Evolutionary conservation across 805 yeast species (phyloP), one percentile per base, ranked within the genome.

Genomic region (Yarrowia bubula): DNA sequence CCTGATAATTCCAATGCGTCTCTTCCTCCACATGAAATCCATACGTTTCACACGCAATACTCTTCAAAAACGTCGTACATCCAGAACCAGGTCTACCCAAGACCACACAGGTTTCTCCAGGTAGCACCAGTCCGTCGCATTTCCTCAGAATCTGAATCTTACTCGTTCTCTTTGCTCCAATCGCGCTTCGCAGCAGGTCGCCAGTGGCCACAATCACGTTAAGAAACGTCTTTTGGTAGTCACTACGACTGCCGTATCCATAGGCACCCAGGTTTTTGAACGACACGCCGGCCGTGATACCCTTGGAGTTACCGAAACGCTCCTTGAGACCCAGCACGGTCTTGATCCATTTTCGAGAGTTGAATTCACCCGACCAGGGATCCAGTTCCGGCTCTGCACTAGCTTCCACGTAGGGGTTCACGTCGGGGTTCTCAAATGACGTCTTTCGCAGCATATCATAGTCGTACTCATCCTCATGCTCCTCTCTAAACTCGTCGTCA

Each of bases 71-170:
- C 0, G 91, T 86, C 2, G 90, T 82, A 73, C 91, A 87, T 68
- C 92, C 91, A n/a, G 90, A 84, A 71, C 91, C 91, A 0, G 91
- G 91, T 75, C 89, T 81, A 61, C 92, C 92, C 66, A 87, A 75
- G 14, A 87, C 91, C 58, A 87, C 88, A 8, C 88, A 81, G 53
- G 87, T 76, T 67, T 86, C 86, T 57, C 91, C 90, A 3, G 89
- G 86, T 61, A 76, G 77, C 65, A 86, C 77, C 4, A 82, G 63
- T 15, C 86, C 91, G 70, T 86, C 73, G 83, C 77, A 68, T 83
- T 86, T 67, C 82, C 83, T 68, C 83, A 84, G 65, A 71, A 76
- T 67, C 77, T 70, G 38, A 17, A 35, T n/a, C 72, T 75, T 64
- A 68, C 39, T 47, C 4, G 46, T 48, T 17, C 87, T 74, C 28